Conservation (phyloP, 2,329 filamentous ascomycete genomes). For the Exophiala calicioides region DNA sequence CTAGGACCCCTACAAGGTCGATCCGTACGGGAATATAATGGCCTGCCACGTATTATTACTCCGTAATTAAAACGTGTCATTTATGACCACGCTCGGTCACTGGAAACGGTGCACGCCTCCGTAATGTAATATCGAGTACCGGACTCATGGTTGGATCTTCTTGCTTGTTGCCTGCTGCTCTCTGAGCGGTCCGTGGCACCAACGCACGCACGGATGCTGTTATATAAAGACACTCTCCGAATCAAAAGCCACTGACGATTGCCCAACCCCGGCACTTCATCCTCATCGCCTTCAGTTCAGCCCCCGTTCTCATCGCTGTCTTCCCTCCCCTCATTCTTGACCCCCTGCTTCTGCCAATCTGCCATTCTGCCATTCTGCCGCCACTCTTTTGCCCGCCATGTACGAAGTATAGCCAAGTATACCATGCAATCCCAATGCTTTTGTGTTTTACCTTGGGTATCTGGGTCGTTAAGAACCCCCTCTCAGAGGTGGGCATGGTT, state of each 20-base stretch:
- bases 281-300: conserved; percentile 52
- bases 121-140: too few species aligned
- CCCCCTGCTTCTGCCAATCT: background rate
- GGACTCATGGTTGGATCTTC: too few species aligned
- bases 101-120: too few species aligned
- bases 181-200: background rate
- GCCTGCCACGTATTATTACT: too few species aligned
- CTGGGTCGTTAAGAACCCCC: conserved; percentile 19
- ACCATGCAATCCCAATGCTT: conserved; percentile 18
- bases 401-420: conserved; percentile 27
- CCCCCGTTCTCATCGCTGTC: too few species aligned
- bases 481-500: conserved; percentile 7
- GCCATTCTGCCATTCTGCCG: too few species aligned
- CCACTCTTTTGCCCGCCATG: conserved; percentile 5
- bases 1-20: too few species aligned
- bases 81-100: too few species aligned
- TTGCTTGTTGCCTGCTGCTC: background rate
- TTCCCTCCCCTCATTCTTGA: too few species aligned
- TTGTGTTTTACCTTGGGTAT: conserved; percentile 27
- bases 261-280: conserved; percentile 46
- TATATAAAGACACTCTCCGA: conserved; percentile 3
- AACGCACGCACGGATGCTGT: background rate
- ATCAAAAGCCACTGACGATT: conserved; percentile 9
- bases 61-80: too few species aligned
- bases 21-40: too few species aligned